These are phyloP conservation scores for Inonotus hispidus DNA, from an alignment of 1,284 basidiomycete species.

Conservation along the genomic window DNA sequence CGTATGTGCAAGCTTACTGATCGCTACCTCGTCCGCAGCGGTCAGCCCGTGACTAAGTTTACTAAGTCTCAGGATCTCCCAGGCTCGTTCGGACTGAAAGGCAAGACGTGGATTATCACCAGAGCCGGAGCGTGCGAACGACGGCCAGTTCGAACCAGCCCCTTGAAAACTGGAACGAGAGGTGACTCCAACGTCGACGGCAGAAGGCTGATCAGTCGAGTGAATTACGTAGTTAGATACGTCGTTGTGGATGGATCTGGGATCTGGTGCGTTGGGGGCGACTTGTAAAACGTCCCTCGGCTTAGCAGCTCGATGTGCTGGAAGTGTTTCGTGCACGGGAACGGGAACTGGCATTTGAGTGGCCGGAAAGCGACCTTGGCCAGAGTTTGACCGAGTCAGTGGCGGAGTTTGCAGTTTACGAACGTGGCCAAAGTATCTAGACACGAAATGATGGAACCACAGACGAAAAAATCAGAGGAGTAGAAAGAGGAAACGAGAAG, in stretches of 20 bases:
- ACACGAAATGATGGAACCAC: conserved; percentile 2
- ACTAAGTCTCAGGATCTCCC: conserved; percentile 48
- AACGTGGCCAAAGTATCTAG: conserved; percentile 9
- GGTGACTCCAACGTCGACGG: background rate
- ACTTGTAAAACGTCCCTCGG: conserved; percentile 45
- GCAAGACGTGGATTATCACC: background rate
- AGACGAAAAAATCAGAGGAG: background rate
- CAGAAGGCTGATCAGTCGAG: conserved; percentile 5
- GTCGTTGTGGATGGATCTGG: conserved; percentile 26
- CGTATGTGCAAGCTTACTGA: conserved; percentile 62
- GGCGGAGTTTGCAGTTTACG: background rate
- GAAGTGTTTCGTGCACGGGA: conserved; percentile 48
- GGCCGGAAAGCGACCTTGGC: conserved; percentile 30
- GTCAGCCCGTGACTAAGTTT: conserved; percentile 72
- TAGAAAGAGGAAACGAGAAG: background rate
- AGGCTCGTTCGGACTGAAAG: background rate
- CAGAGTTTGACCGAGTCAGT: conserved; percentile 23
- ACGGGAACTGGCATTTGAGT: conserved; percentile 82
- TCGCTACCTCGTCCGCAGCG: conserved; percentile 53
- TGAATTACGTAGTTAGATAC: conserved; percentile 42
- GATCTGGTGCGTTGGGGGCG: conserved; percentile 26
- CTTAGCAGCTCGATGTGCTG: conserved; percentile 63
- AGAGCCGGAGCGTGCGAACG: background rate
- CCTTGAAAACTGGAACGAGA: background rate
- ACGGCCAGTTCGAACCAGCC: conserved; percentile 3